These are phyloP conservation scores for Ustilago vetiveriae DNA, from an alignment of 1,284 basidiomycete genomes.

Conservation along the genomic window DNA sequence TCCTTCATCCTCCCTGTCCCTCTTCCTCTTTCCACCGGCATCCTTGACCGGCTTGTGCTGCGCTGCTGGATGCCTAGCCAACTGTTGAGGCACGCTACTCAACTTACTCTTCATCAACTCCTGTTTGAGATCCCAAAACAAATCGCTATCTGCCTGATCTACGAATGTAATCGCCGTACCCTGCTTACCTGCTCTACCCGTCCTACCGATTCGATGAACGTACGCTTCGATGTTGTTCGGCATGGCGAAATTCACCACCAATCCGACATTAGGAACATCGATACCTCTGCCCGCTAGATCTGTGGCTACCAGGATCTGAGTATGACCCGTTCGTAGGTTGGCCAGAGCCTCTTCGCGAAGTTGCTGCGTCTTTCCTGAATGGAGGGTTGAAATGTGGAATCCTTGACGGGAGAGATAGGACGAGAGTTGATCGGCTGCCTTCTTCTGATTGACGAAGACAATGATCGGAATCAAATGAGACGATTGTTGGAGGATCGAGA, in stretches of 20 bases:
- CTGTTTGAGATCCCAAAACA: constrained; percentile 72
- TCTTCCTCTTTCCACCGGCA: constrained; percentile 25
- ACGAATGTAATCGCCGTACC: constrained; percentile 94
- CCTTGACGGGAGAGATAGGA: constrained; percentile 87
- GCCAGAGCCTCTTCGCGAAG: constrained; percentile 92
- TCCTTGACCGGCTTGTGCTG: constrained; percentile 40
- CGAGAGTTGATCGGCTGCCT: constrained; percentile 94
- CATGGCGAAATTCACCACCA: constrained; percentile 99
- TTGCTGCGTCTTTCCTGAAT: constrained; percentile 96
- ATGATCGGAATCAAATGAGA: constrained; percentile 90
- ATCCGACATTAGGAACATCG: constrained; percentile 92
- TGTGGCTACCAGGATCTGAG: constrained; percentile 88
- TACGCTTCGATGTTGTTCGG: constrained; percentile 93
- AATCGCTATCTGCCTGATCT: constrained; percentile 92
- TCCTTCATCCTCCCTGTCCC: constrained; percentile 42
- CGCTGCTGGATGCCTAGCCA: constrained; percentile 61
- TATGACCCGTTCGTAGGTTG: constrained; percentile 83
- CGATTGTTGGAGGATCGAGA: constrained; percentile 85
- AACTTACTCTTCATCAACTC: constrained; percentile 60
- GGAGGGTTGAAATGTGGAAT: constrained; percentile 86
- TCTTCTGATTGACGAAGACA: constrained; percentile 99
- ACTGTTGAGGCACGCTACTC: constrained; percentile 45
- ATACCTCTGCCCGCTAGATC: constrained; percentile 98
- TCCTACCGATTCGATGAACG: constrained; percentile 95
- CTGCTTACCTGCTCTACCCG: constrained; percentile 93